Percentiles rank a stretch among this genome's conserved stretches.
phyloP scores from a whole-genome alignment of 2,329 filamentous ascomycete genomes.

The Nemania sp. region DNA sequence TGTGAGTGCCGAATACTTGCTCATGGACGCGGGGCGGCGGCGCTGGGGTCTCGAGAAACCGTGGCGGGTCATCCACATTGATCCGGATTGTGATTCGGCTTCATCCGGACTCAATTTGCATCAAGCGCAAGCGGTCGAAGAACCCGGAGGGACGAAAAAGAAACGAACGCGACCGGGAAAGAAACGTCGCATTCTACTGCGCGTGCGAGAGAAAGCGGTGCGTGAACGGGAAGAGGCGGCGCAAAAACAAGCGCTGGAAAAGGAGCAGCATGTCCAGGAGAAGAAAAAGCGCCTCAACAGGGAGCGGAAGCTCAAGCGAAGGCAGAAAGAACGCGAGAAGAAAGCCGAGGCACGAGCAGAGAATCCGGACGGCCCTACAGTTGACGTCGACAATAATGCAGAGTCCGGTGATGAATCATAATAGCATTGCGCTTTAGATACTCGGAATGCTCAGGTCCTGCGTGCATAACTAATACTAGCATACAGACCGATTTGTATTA shows the following conservation, averaged over 20 bases:
- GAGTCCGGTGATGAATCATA: background rate
- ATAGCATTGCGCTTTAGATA: background rate
- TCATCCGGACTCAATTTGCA: background rate
- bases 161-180: constrained; percentile 54
- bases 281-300: constrained; percentile 66
- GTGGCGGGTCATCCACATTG: constrained; percentile 58
- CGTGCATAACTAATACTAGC: background rate
- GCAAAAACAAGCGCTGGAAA: constrained; percentile 48
- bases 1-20: constrained; percentile 56
- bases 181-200: constrained; percentile 57
- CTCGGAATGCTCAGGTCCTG: background rate
- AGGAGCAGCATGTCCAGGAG: constrained; percentile 60
- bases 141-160: constrained; percentile 16
- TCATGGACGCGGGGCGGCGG: constrained; percentile 46
- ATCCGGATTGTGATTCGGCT: too few relatives aligned
- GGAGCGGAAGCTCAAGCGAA: constrained; percentile 61
- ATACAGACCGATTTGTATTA: background rate
- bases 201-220: constrained; percentile 49
- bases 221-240: constrained; percentile 46
- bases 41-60: constrained; percentile 63
- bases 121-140: too few relatives aligned
- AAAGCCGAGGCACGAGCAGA: constrained; percentile 45
- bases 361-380: constrained; percentile 20
- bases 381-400: background rate
- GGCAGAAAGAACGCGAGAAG: constrained; percentile 59